phyloP scores from a whole-genome alignment of 228 moss, liverwort and hornwort genomes.

The Sphagnum magellanicum region DNA sequence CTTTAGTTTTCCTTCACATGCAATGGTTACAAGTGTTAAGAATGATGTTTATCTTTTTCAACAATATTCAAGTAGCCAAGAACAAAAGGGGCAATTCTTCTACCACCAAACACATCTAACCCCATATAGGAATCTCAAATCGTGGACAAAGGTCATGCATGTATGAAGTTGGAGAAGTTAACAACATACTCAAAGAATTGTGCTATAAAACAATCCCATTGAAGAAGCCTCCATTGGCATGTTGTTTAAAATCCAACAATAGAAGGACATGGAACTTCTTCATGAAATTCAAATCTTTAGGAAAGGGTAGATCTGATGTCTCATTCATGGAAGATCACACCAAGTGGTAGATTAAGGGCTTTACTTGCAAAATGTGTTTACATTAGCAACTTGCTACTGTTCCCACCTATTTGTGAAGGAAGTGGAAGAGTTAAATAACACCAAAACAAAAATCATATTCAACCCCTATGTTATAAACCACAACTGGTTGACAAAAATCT shows the following conservation, averaged over 20 bases:
- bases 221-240: background rate
- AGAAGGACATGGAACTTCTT: constrained; percentile 24
- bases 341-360: constrained; percentile 26
- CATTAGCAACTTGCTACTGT: no score
- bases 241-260: constrained; percentile 17
- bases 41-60: constrained; percentile 32
- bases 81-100: constrained; percentile 51
- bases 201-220: constrained; percentile 12
- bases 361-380: constrained; percentile 30
- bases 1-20: no score
- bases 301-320: constrained; percentile 48
- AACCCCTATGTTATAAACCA: no score
- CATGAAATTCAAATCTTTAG: constrained; percentile 34
- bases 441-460: no score
- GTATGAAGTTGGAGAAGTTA: constrained; percentile 52
- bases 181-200: constrained; percentile 42
- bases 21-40: constrained; percentile 7
- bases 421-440: no score
- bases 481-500: no score
- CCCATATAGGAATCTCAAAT: constrained; percentile 78
- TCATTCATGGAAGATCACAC: constrained; percentile 16
- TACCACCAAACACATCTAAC: constrained; percentile 56
- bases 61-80: constrained; percentile 25
- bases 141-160: constrained; percentile 60
- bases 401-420: no score